Evolutionary conservation across 2,329 filamentous ascomycete species (phyloP).

Genomic region (Macroventuria anomochaeta): DNA sequence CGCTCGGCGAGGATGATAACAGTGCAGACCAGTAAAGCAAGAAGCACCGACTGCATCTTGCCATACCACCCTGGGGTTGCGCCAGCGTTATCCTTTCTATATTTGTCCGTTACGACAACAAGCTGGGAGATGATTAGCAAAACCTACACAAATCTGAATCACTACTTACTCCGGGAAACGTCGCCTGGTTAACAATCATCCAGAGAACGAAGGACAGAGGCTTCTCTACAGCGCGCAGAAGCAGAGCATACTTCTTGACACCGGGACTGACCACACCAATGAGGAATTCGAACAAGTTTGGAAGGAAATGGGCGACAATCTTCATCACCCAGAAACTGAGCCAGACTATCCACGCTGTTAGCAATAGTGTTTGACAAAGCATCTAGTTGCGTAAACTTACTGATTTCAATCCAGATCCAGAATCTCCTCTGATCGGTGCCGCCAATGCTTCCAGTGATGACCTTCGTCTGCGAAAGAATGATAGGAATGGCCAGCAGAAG

Average conservation of each 20-base stretch:
- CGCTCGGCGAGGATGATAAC: slow-evolving; percentile 79
- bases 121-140: slow-evolving; percentile 12
- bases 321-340: slow-evolving; percentile 68
- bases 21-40: slow-evolving; percentile 70
- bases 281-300: slow-evolving; percentile 65
- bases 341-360: slow-evolving; percentile 56
- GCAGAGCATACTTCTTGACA: slow-evolving; percentile 67
- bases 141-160: background rate
- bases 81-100: background rate
- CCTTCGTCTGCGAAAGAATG: slow-evolving; percentile 63
- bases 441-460: slow-evolving; percentile 54
- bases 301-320: slow-evolving; percentile 64
- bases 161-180: slow-evolving; percentile 60
- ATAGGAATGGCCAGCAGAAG: slow-evolving; percentile 67
- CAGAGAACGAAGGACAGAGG: slow-evolving; percentile 67
- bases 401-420: slow-evolving; percentile 69
- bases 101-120: background rate
- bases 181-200: slow-evolving; percentile 65
- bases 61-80: slow-evolving; percentile 55
- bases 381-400: slow-evolving; percentile 30
- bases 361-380: background rate
- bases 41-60: slow-evolving; percentile 68
- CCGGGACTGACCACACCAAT: slow-evolving; percentile 69
- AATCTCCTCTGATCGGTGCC: slow-evolving; percentile 65
- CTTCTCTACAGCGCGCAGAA: slow-evolving; percentile 65